A percentile compares a stretch with the other conserved stretches of the same genome.
Conservation (phyloP, 2,329 filamentous ascomycete genomes). For the Beauveria medogensis region DNA sequence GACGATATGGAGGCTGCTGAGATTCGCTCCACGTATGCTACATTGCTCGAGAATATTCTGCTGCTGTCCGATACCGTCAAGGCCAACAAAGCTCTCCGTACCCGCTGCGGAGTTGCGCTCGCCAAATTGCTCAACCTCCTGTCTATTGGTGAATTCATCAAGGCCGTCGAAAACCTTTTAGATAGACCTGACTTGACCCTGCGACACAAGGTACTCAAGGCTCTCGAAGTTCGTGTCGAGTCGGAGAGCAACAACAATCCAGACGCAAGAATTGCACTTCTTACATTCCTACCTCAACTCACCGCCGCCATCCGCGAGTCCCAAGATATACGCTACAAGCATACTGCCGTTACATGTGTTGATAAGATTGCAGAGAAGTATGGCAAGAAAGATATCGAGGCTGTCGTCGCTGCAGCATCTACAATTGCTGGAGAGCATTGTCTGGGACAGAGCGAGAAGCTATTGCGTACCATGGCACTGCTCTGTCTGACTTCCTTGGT, state of each 20-base stretch:
- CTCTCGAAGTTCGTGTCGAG: constrained; percentile 72
- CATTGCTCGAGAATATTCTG: constrained; percentile 57
- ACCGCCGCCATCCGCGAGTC: constrained; percentile 69
- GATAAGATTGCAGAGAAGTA: constrained; percentile 93
- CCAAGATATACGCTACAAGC: constrained; percentile 66
- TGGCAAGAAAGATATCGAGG: constrained; percentile 79
- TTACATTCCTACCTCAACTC: constrained; percentile 72
- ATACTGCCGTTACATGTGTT: constrained; percentile 80
- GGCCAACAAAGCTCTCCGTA: constrained; percentile 45
- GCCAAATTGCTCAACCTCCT: constrained; percentile 76
- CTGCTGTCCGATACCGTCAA: constrained; percentile 58
- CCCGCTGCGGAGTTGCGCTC: constrained; percentile 60
- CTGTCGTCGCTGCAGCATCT: constrained; percentile 65
- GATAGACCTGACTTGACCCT: constrained; percentile 66
- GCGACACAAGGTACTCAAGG: constrained; percentile 70
- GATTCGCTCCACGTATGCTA: constrained; percentile 60
- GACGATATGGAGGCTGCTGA: constrained; percentile 61
- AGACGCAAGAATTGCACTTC: constrained; percentile 59
- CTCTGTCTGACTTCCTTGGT: constrained; percentile 83
- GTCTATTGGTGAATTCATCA: constrained; percentile 81
- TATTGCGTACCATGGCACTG: constrained; percentile 74
- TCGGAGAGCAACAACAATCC: constrained; percentile 62
- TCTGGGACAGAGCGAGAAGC: constrained; percentile 63
- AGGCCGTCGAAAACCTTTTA: constrained; percentile 75
- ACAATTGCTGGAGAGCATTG: constrained; percentile 70